phyloP scores from a whole-genome alignment of 805 yeast species.

The Kodamaea leandrae region DNA sequence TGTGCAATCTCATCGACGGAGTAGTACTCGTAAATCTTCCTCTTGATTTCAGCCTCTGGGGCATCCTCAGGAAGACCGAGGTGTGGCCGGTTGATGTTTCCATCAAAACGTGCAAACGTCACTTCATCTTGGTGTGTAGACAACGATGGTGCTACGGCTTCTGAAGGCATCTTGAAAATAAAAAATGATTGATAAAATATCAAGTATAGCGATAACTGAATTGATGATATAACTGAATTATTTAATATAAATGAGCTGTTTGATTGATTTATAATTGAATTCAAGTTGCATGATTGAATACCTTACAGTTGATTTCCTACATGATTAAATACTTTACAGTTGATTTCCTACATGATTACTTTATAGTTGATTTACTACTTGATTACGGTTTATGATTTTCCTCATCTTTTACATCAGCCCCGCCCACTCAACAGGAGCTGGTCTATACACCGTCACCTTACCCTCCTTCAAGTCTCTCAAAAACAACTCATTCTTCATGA shows the following conservation, averaged over 20 bases:
- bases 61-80: constrained; percentile 24
- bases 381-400: too few species aligned
- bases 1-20: constrained; percentile 46
- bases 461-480: constrained; percentile 43
- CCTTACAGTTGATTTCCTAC: too few species aligned
- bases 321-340: too few species aligned
- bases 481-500: constrained; percentile 37
- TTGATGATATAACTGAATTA: too few species aligned
- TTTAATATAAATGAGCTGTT: too few species aligned
- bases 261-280: too few species aligned
- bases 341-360: too few species aligned
- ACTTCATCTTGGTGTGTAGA: constrained; percentile 72
- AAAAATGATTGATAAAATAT: too few species aligned
- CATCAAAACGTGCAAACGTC: constrained; percentile 48
- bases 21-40: constrained; percentile 51
- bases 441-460: constrained; percentile 44
- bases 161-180: constrained; percentile 2
- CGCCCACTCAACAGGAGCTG: constrained; percentile 48
- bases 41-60: constrained; percentile 25
- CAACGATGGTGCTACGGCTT: constrained; percentile 48
- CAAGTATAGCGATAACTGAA: too few species aligned
- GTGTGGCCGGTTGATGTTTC: constrained; percentile 25
- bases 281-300: too few species aligned
- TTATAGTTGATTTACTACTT: too few species aligned
- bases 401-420: constrained; percentile 15